Conservation (phyloP, 768 basidiomycete genomes). For the Leucocoprinus sp. region DNA sequence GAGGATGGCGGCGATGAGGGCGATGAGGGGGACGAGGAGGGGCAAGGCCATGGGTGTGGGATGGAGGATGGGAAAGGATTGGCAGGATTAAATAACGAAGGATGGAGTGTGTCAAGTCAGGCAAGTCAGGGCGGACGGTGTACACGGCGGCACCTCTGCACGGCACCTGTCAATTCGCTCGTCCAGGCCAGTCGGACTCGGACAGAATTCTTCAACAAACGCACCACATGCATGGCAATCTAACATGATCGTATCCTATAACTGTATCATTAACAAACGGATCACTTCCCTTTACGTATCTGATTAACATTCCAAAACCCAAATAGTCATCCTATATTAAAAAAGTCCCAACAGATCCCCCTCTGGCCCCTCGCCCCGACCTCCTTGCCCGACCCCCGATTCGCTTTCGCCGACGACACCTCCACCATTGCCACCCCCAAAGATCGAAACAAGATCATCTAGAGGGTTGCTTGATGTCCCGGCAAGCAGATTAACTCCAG, state of each 20-base stretch:
- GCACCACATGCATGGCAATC: too few species aligned
- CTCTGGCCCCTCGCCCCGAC: conserved; percentile 23
- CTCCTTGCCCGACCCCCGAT: too few species aligned
- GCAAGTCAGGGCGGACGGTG: conserved; percentile 5
- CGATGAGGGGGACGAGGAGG: too few species aligned
- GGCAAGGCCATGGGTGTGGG: conserved; percentile 11
- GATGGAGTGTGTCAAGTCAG: conserved; percentile 30
- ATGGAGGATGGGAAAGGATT: conserved; percentile 11
- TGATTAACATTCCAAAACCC: too few species aligned
- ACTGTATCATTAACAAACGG: conserved; percentile 1
- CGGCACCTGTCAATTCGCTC: neutral
- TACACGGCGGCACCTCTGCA: neutral
- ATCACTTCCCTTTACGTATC: conserved; percentile 6
- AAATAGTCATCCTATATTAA: too few species aligned
- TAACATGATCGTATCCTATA: conserved; percentile 48
- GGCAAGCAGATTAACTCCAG: conserved; percentile 64
- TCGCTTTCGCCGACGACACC: too few species aligned
- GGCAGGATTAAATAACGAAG: too few species aligned
- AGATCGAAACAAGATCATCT: conserved; percentile 91
- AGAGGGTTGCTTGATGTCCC: conserved; percentile 84
- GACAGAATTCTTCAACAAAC: conserved; percentile 7
- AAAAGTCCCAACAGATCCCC: conserved; percentile 48
- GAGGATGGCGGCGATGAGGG: conserved; percentile 17
- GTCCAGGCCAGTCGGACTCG: conserved; percentile 9
- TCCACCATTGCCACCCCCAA: conserved; percentile 40